These are phyloP conservation scores for Pneumocystis wakefieldiae DNA, from an alignment of 1,139 yeast species.

Conservation along the genomic window DNA sequence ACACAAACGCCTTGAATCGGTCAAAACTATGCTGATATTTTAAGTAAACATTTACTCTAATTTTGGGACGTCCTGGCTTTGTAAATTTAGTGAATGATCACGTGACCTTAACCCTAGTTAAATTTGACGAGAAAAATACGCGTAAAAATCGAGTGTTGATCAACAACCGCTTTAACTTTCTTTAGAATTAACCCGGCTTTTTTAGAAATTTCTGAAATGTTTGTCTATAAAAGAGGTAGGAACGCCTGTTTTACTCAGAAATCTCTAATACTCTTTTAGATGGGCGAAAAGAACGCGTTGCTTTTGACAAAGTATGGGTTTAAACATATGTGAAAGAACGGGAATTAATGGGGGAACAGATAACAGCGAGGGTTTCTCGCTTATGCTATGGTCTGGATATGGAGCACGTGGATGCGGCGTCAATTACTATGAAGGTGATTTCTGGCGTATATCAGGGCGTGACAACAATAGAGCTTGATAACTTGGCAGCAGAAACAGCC, in stretches of 20 bases:
- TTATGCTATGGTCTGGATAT: constrained; percentile 75
- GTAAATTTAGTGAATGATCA: too few species aligned
- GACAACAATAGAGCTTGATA: constrained; percentile 79
- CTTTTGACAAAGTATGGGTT: constrained; percentile 42
- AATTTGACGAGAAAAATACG: neutral
- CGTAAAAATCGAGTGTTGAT: neutral
- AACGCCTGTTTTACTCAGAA: neutral
- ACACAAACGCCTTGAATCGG: too few species aligned
- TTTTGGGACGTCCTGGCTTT: too few species aligned
- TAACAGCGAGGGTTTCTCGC: constrained; percentile 49
- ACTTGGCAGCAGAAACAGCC: constrained; percentile 92
- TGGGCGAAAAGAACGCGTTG: constrained; percentile 76
- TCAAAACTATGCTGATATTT: too few species aligned
- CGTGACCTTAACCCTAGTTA: too few species aligned
- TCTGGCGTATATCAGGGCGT: constrained; percentile 94
- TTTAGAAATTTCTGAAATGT: constrained; percentile 28
- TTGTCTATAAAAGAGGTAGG: constrained; percentile 37
- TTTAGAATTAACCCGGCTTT: neutral
- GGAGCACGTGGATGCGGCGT: constrained; percentile 71
- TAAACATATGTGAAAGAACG: neutral
- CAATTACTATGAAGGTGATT: constrained; percentile 76
- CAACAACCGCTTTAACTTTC: neutral
- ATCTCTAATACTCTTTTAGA: constrained; percentile 20
- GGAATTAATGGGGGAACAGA: constrained; percentile 17
- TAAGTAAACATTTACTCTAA: too few species aligned